Percentiles rank a stretch among this genome's conserved stretches.
These are phyloP conservation scores for Leishmania braziliensis DNA, from an alignment of 208 protist species.

Conservation along the genomic window DNA sequence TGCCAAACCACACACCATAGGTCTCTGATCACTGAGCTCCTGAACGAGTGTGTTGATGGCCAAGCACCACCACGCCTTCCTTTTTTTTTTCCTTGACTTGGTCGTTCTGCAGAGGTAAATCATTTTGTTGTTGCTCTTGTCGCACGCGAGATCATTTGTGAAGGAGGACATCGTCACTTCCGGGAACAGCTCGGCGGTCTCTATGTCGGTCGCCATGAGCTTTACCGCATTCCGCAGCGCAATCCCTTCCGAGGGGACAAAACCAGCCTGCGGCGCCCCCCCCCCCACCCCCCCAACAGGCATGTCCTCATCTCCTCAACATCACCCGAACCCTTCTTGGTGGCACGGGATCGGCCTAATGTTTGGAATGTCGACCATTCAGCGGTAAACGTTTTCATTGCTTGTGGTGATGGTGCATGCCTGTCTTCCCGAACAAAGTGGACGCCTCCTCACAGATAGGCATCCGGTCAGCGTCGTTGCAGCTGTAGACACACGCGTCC, in stretches of 20 bases:
- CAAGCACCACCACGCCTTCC: constrained; percentile 91
- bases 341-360: not conserved
- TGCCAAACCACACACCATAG: constrained; percentile 95
- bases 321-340: constrained; percentile 34
- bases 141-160: constrained; percentile 93
- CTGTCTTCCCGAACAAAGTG: too few relatives aligned
- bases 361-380: not conserved
- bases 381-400: too few relatives aligned
- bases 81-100: constrained; percentile 86
- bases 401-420: too few relatives aligned
- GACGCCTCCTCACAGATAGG: too few relatives aligned
- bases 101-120: constrained; percentile 96
- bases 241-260: constrained; percentile 58
- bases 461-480: too few relatives aligned
- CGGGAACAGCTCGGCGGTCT: constrained; percentile 92
- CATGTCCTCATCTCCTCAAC: constrained; percentile 43
- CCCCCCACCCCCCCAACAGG: constrained; percentile 17
- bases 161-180: constrained; percentile 91
- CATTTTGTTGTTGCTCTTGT: constrained; percentile 90
- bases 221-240: constrained; percentile 92
- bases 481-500: too few relatives aligned
- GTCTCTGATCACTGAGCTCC: constrained; percentile 92
- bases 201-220: constrained; percentile 97
- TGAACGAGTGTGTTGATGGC: constrained; percentile 96
- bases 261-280: constrained; percentile 41